These are phyloP conservation scores for Cucurbita maxima DNA, from an alignment of 306 rosid genomes.

Conservation along the genomic window DNA sequence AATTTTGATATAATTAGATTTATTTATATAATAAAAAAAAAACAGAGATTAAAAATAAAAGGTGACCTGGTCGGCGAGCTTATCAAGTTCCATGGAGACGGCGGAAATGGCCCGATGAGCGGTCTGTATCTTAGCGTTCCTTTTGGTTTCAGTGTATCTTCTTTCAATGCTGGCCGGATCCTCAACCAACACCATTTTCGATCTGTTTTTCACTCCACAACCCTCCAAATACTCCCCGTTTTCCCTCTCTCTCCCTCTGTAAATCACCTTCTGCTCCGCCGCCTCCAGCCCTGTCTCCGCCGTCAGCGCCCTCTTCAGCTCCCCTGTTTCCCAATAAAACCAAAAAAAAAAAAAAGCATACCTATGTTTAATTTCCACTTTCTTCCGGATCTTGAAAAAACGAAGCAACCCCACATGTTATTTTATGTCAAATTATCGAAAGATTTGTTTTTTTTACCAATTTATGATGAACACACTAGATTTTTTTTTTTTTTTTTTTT, in stretches of 20 bases:
- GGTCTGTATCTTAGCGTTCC: slow-evolving; percentile 41
- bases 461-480: not conserved
- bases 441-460: not conserved
- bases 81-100: slow-evolving; percentile 34
- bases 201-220: slow-evolving; percentile 60
- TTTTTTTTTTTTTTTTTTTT: not conserved
- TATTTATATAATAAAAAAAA: no score
- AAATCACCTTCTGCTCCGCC: slow-evolving; percentile 42
- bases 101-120: slow-evolving; percentile 44
- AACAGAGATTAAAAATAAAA: no score
- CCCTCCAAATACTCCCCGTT: slow-evolving; percentile 48
- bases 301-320: slow-evolving; percentile 56
- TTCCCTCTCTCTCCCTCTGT: slow-evolving; percentile 53
- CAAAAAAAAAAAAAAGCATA: not conserved
- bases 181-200: slow-evolving; percentile 42
- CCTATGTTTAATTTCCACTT: no score
- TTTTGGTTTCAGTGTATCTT: slow-evolving; percentile 30
- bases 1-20: no score
- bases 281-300: slow-evolving; percentile 42
- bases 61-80: slow-evolving; percentile 49
- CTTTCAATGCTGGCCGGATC: slow-evolving; percentile 64
- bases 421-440: not conserved
- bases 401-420: not conserved
- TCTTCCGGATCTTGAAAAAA: not conserved
- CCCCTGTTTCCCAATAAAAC: slow-evolving; percentile 29